Conservation (phyloP, 352 stramenopile genomes). For the Thraustotheca clavata region DNA sequence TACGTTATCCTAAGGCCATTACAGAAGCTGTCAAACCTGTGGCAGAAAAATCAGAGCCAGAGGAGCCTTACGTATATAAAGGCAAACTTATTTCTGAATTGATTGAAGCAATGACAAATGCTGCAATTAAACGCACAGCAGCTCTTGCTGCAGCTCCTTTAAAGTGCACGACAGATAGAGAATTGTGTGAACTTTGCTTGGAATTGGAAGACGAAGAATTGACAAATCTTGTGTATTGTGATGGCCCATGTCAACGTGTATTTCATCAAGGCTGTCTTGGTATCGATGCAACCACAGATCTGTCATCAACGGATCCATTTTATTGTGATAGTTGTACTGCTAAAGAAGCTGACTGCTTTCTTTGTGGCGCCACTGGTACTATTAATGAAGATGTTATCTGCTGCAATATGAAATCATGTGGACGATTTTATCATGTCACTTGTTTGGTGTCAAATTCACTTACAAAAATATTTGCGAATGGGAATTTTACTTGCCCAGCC, state of each 20-base stretch:
- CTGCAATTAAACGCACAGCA: not conserved
- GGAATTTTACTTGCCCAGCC: slow-evolving; percentile 82
- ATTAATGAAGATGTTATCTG: slow-evolving; percentile 80
- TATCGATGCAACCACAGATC: slow-evolving; percentile 51
- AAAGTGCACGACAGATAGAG: slow-evolving; percentile 36
- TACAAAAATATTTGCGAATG: slow-evolving; percentile 35
- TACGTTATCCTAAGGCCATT: too few relatives aligned
- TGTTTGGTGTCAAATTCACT: slow-evolving; percentile 60
- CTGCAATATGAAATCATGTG: slow-evolving; percentile 52
- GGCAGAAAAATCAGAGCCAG: too few relatives aligned
- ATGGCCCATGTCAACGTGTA: slow-evolving; percentile 86
- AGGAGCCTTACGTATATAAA: too few relatives aligned
- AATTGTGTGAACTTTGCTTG: slow-evolving; percentile 64
- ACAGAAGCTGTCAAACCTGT: too few relatives aligned
- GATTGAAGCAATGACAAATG: too few relatives aligned
- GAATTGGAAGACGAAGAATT: slow-evolving; percentile 77
- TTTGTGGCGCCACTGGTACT: slow-evolving; percentile 79
- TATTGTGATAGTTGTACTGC: slow-evolving; percentile 87
- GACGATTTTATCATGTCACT: slow-evolving; percentile 80
- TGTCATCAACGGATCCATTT: slow-evolving; percentile 58
- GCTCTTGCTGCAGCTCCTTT: not conserved
- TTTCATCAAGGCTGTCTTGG: slow-evolving; percentile 91
- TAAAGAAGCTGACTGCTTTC: slow-evolving; percentile 83
- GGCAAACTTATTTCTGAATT: too few relatives aligned
- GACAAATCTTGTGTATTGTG: slow-evolving; percentile 85